These are phyloP conservation scores for Lentinus tigrinus DNA, from an alignment of 768 basidiomycete genomes.

Conservation along the genomic window DNA sequence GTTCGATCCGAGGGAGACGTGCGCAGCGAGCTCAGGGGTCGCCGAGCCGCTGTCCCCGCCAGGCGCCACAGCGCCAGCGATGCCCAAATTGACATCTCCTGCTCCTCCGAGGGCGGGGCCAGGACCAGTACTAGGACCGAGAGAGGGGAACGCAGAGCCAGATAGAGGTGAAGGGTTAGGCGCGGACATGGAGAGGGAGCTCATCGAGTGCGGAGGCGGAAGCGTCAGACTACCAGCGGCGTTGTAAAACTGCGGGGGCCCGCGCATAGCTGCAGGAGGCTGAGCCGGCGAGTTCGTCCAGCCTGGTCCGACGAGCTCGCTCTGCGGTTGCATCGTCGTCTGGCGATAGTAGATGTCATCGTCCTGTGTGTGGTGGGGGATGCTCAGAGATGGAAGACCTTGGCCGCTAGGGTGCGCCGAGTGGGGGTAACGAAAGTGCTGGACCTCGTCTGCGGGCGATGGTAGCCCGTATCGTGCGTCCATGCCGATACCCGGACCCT, in stretches of 20 bases:
- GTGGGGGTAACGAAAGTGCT: constrained; percentile 4
- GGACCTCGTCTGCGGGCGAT: constrained; percentile 12
- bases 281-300: constrained; percentile 3
- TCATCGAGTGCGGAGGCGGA: constrained; percentile 14
- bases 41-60: constrained; percentile 6
- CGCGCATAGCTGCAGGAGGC: neutral
- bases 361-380: constrained; percentile 10
- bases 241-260: constrained; percentile 9
- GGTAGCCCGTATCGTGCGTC: constrained; percentile 15
- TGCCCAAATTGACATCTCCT: neutral
- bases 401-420: constrained; percentile 1
- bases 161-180: constrained; percentile 17
- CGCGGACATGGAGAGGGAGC: constrained; percentile 14
- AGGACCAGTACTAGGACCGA: constrained; percentile 2
- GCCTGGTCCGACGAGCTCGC: constrained; percentile 7
- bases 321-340: neutral
- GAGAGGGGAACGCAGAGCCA: constrained; percentile 3
- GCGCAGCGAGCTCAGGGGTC: constrained; percentile 19
- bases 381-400: constrained; percentile 4
- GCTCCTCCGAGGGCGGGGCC: neutral
- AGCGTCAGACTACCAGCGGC: constrained; percentile 8
- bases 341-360: constrained; percentile 21
- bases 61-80: neutral
- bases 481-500: constrained; percentile 12
- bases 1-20: constrained; percentile 53